Evolutionary conservation across 1,139 yeast genomes (phyloP).

Genomic region (Yamadazyma blattariae): DNA sequence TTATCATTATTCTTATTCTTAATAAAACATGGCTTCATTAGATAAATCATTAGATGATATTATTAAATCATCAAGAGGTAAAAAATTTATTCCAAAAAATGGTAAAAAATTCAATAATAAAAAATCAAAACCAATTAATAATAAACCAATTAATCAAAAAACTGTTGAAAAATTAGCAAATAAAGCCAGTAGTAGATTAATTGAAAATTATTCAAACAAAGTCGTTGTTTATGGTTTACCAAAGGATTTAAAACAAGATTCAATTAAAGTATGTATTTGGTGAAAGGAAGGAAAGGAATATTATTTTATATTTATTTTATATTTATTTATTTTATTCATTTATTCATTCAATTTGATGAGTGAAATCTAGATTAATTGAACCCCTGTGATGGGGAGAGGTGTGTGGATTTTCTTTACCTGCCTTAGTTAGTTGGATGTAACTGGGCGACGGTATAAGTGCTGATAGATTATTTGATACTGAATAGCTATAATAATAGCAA

Average conservation of each 20-base stretch:
- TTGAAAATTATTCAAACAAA: conserved; percentile 62
- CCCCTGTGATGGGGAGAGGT: too few species aligned
- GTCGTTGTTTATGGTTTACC: conserved; percentile 78
- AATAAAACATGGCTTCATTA: conserved; percentile 31
- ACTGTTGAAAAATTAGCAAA: conserved; percentile 15
- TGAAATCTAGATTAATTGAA: too few species aligned
- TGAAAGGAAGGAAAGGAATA: too few species aligned
- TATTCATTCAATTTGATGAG: too few species aligned
- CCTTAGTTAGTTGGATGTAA: too few species aligned
- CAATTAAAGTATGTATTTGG: conserved; percentile 78
- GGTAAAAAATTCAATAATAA: conserved; percentile 7
- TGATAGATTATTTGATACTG: too few species aligned
- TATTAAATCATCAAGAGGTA: conserved; percentile 56
- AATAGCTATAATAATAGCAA: too few species aligned
- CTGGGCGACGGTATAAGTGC: too few species aligned
- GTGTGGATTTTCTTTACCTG: too few species aligned
- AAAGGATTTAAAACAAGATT: conserved; percentile 72
- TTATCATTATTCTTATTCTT: too few species aligned
- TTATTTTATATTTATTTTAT: too few species aligned
- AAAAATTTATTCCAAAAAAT: conserved; percentile 23
- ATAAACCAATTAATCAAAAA: conserved; percentile 15
- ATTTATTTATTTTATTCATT: too few species aligned
- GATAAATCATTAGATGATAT: conserved; percentile 97
- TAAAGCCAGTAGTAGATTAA: conserved; percentile 29
- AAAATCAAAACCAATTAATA: conserved; percentile 12